Evolutionary conservation across 1,284 basidiomycete species (phyloP).

Genomic region (Naganishia sp.): DNA sequence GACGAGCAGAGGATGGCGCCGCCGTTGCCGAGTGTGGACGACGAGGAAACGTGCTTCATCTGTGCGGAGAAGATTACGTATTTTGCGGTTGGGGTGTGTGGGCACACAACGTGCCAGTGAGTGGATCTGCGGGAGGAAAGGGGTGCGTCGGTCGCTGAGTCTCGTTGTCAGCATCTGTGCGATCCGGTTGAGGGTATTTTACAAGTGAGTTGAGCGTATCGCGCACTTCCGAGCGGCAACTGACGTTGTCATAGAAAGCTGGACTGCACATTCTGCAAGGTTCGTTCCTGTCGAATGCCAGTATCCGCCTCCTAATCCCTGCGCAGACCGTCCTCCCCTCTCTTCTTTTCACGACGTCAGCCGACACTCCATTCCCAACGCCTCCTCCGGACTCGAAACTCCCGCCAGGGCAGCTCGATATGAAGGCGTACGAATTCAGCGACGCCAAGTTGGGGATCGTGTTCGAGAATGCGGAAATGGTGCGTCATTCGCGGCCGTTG

Average conservation of each 20-base stretch:
- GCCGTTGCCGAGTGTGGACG: conserved; percentile 34
- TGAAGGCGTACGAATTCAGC: conserved; percentile 59
- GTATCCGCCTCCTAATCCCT: background rate
- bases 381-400: conserved; percentile 55
- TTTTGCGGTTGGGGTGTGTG: conserved; percentile 84
- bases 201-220: conserved; percentile 63
- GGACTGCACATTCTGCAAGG: conserved; percentile 97
- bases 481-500: conserved; percentile 36
- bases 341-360: conserved; percentile 77
- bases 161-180: conserved; percentile 67
- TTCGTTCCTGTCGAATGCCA: background rate
- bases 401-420: conserved; percentile 48
- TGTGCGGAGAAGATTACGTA: conserved; percentile 94
- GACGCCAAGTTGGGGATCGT: conserved; percentile 76
- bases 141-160: background rate
- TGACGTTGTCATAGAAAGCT: conserved; percentile 56
- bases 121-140: conserved; percentile 26
- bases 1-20: conserved; percentile 5
- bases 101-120: conserved; percentile 63
- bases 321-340: conserved; percentile 71
- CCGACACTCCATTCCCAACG: conserved; percentile 65
- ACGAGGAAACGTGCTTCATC: conserved; percentile 77
- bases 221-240: background rate
- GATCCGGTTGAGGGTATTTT: conserved; percentile 83
- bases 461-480: conserved; percentile 86